Evolutionary conservation across 306 rosid species (phyloP), one percentile per base, ranked within the genome.

Genomic region (Glycyrrhiza uralensis): DNA sequence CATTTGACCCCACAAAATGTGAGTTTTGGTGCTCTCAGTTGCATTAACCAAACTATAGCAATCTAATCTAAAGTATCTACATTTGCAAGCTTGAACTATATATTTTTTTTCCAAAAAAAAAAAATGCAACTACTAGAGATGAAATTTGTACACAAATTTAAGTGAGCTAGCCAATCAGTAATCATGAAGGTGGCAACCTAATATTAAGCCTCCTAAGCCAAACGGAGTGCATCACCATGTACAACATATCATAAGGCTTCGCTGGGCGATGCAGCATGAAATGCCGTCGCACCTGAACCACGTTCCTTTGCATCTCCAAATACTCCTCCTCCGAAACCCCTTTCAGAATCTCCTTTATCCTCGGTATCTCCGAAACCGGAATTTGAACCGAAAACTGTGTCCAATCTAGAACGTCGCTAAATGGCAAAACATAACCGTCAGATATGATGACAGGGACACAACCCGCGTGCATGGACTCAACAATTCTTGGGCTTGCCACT

Each of bases 181-280:
- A 2, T 30, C 33, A 36, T 7, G 1, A 23, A 1, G 1, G 29
- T 17, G 38, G 49, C 15, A 81, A 33, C 67, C 56, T 78, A 3
- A 79, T 14, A 72, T 84, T 87, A 22, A 84, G 89, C 71, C 91
- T 82, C 80, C 87, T 82, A 2, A 82, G 79, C 87, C 91, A 87
- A 4, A 87, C 3, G 0, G 84, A 81, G 61, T 84, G 88, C 88
- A 84, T 70, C 13, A 77, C 76, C 88, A 87, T 84, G 18, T 54
- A 24, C 11, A 82, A 44, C 10, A 87, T 15, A 74, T 84, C 91
- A 62, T 58, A 79, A 0, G 79, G 85, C 69, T 67, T 59, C 3
- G 87, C 76, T 0, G 91, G 88, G 5, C 80, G 58, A 63, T 87
- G 81, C 33, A 84, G 14, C 73, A 70, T 69, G 68, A 87, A 84